A percentile compares a stretch with the other conserved stretches of the same genome.
Conservation (phyloP, 768 basidiomycete genomes). For the Pleurotus eryngii region DNA sequence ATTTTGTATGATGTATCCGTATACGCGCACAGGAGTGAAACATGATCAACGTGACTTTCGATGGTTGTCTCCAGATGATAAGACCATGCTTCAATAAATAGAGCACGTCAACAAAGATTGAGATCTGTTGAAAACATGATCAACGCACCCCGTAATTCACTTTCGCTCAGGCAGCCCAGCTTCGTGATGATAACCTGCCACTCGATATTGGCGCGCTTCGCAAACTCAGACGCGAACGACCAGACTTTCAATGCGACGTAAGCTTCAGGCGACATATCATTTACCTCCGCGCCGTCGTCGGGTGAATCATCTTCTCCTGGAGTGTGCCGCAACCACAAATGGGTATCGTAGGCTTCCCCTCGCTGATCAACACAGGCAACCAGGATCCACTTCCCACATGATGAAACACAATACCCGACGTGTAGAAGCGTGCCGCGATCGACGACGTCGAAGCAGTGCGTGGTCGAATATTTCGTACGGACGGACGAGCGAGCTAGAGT, state of each 20-base stretch:
- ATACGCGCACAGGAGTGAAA: slow-evolving; percentile 60
- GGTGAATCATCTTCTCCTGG: slow-evolving; percentile 21
- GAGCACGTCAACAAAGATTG: slow-evolving; percentile 2
- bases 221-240: slow-evolving; percentile 63
- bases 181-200: slow-evolving; percentile 79
- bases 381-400: slow-evolving; percentile 73
- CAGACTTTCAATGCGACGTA: slow-evolving; percentile 62
- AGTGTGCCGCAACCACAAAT: slow-evolving; percentile 62
- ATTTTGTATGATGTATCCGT: slow-evolving; percentile 56
- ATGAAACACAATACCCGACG: slow-evolving; percentile 66
- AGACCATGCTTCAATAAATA: slow-evolving; percentile 57
- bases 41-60: slow-evolving; percentile 45
- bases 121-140: slow-evolving; percentile 1
- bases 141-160: slow-evolving; percentile 64
- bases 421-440: slow-evolving; percentile 61
- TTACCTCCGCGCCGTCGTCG: slow-evolving; percentile 25
- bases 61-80: slow-evolving; percentile 33
- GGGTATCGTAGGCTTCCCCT: slow-evolving; percentile 70
- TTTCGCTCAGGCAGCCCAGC: slow-evolving; percentile 53
- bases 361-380: slow-evolving; percentile 75
- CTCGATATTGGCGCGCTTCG: slow-evolving; percentile 65
- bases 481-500: slow-evolving; percentile 48
- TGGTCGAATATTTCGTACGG: slow-evolving; percentile 29
- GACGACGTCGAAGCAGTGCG: slow-evolving; percentile 33
- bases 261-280: slow-evolving; percentile 29